These are phyloP conservation scores for Penstemon barbatus DNA, from an alignment of 257 asterid species.

Conservation along the genomic window DNA sequence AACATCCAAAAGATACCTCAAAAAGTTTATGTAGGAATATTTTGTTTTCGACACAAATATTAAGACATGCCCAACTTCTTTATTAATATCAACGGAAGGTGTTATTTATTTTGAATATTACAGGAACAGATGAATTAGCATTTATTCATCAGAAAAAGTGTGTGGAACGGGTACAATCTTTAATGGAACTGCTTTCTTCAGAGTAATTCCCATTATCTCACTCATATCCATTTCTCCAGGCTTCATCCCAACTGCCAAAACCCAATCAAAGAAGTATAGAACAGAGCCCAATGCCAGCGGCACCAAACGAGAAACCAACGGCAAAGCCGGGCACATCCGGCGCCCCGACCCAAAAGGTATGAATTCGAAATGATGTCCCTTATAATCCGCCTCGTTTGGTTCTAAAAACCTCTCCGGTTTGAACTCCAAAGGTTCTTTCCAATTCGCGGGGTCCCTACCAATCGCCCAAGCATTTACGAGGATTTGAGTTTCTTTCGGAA, in stretches of 20 bases:
- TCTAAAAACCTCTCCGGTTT: conserved; percentile 62
- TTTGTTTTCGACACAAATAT: too few relatives aligned
- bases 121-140: background rate
- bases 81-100: too few relatives aligned
- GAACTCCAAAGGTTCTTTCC: conserved; percentile 53
- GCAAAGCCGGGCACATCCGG: conserved; percentile 70
- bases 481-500: conserved; percentile 65
- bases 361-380: conserved; percentile 66
- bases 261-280: conserved; percentile 58
- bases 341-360: conserved; percentile 71
- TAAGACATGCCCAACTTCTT: too few relatives aligned
- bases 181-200: conserved; percentile 51
- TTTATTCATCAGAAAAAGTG: background rate
- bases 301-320: conserved; percentile 51
- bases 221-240: conserved; percentile 53
- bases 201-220: conserved; percentile 61
- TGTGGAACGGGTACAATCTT: conserved; percentile 49
- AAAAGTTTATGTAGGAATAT: too few relatives aligned
- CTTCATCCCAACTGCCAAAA: conserved; percentile 33
- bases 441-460: conserved; percentile 54
- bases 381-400: conserved; percentile 34
- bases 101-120: too few relatives aligned
- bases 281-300: conserved; percentile 58
- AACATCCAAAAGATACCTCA: too few relatives aligned
- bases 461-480: conserved; percentile 72